Conservation (phyloP, 2,329 filamentous ascomycete genomes). For the Ceratocystiopsis brevicomis region DNA sequence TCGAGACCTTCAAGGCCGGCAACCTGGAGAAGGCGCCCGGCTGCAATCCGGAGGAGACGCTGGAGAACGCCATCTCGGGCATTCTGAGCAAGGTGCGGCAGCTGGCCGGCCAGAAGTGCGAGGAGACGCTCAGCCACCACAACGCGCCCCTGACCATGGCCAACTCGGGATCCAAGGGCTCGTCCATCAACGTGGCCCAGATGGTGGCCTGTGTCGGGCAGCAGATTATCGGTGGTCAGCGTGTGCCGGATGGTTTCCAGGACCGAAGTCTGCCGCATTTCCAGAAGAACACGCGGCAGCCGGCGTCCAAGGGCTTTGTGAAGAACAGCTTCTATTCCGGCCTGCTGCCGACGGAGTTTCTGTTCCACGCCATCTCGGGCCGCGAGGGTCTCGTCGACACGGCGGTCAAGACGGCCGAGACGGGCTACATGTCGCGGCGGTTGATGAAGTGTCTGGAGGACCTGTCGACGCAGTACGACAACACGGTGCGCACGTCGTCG, state of each 20-base stretch:
- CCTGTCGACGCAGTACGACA: slow-evolving; percentile 79
- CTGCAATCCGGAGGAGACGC: slow-evolving; percentile 76
- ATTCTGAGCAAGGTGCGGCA: slow-evolving; percentile 84
- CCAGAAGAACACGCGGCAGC: slow-evolving; percentile 75
- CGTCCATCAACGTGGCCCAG: slow-evolving; percentile 93
- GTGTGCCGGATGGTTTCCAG: slow-evolving; percentile 91
- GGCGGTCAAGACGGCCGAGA: slow-evolving; percentile 96
- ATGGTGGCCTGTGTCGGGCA: slow-evolving; percentile 97
- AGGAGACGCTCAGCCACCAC: slow-evolving; percentile 71
- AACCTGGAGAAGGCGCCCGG: slow-evolving; percentile 73
- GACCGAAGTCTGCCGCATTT: slow-evolving; percentile 91
- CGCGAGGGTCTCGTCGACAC: slow-evolving; percentile 98
- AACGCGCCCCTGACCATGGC: slow-evolving; percentile 95
- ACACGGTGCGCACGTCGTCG: slow-evolving; percentile 81
- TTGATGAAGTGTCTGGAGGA: slow-evolving; percentile 97
- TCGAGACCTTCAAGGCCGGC: slow-evolving; percentile 59
- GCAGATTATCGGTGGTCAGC: slow-evolving; percentile 86
- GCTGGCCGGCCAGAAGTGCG: slow-evolving; percentile 78
- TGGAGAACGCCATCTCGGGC: slow-evolving; percentile 80
- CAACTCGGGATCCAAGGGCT: slow-evolving; percentile 90
- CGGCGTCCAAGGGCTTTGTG: slow-evolving; percentile 93
- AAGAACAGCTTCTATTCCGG: slow-evolving; percentile 94
- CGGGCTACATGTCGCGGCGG: slow-evolving; percentile 95
- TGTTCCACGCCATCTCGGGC: slow-evolving; percentile 96
- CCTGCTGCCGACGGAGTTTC: slow-evolving; percentile 74